Conservation (phyloP, 257 asterid genomes). For the Solanum arcanum region DNA sequence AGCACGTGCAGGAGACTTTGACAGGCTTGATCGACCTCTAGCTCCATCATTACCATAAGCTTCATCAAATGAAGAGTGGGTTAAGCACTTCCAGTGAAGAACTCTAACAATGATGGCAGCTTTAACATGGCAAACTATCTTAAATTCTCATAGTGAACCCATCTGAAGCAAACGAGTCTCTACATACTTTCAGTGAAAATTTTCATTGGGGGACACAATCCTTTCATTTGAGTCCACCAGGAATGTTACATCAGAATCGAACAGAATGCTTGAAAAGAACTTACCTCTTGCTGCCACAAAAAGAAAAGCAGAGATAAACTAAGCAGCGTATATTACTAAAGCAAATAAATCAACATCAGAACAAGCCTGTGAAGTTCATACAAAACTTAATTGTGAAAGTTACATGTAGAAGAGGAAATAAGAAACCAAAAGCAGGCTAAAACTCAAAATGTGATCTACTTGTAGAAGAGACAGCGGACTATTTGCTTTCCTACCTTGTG, state of each 20-base stretch:
- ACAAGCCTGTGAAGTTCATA: not conserved
- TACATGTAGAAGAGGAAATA: not conserved
- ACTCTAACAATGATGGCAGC: slow-evolving; percentile 71
- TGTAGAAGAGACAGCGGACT: not conserved
- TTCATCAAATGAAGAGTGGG: slow-evolving; percentile 90
- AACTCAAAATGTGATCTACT: not conserved
- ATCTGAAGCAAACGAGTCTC: slow-evolving; percentile 55
- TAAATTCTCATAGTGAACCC: slow-evolving; percentile 56
- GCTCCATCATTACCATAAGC: slow-evolving; percentile 96
- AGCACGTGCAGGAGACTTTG: slow-evolving; percentile 74
- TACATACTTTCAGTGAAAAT: slow-evolving; percentile 54
- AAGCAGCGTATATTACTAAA: slow-evolving; percentile 7
- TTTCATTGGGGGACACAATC: slow-evolving; percentile 33
- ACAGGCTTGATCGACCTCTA: slow-evolving; percentile 70
- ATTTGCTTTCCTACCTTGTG: slow-evolving; percentile 60
- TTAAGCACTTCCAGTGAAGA: slow-evolving; percentile 71
- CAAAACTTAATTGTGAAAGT: not conserved
- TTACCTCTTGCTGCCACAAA: slow-evolving; percentile 98
- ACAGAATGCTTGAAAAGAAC: slow-evolving; percentile 82
- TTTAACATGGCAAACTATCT: slow-evolving; percentile 68
- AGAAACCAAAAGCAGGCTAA: not conserved
- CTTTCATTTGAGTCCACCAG: slow-evolving; percentile 78
- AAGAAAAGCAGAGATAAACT: slow-evolving; percentile 10
- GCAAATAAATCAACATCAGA: not conserved
- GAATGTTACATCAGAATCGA: slow-evolving; percentile 69